Percentiles rank a stretch among this genome's conserved stretches.
Evolutionary conservation across 257 asterid genomes (phyloP).

Genomic region (Ehretia macrophylla): DNA sequence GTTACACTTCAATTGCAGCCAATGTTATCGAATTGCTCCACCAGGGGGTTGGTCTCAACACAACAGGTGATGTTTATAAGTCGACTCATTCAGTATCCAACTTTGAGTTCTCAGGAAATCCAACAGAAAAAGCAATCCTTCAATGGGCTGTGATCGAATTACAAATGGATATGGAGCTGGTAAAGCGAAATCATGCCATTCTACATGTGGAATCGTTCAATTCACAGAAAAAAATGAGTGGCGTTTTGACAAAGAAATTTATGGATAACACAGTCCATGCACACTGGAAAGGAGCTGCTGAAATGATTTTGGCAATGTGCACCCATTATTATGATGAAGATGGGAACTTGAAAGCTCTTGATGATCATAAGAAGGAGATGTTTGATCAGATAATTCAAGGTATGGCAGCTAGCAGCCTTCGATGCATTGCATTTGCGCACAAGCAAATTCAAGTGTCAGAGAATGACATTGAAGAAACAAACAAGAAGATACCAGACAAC

Average conservation of each 20-base stretch:
- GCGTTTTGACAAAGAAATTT: constrained; percentile 3
- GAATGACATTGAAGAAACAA: not conserved
- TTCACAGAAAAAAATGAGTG: constrained; percentile 19
- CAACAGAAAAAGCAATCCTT: constrained; percentile 6
- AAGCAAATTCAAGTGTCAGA: not conserved
- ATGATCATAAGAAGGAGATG: not conserved
- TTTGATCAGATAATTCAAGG: not conserved
- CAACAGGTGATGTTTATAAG: constrained; percentile 11
- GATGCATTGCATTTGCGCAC: not conserved
- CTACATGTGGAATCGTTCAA: constrained; percentile 18
- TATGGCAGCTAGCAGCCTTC: not conserved
- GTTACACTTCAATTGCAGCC: not conserved
- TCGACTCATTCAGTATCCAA: not conserved
- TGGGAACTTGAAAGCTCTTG: not conserved
- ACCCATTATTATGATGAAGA: not conserved
- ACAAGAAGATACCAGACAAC: not conserved
- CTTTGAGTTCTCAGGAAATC: not conserved
- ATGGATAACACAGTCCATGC: not conserved
- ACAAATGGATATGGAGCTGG: constrained; percentile 10
- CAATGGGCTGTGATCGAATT: not conserved
- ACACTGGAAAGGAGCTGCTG: constrained; percentile 16
- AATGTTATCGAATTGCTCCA: constrained; percentile 19
- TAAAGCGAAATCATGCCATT: not conserved
- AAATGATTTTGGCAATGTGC: not conserved
- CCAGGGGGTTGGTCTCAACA: constrained; percentile 30